Percentiles rank a stretch among this genome's conserved stretches.
Conservation (phyloP, 1,139 yeast genomes). For the Protomyces inundatus region DNA sequence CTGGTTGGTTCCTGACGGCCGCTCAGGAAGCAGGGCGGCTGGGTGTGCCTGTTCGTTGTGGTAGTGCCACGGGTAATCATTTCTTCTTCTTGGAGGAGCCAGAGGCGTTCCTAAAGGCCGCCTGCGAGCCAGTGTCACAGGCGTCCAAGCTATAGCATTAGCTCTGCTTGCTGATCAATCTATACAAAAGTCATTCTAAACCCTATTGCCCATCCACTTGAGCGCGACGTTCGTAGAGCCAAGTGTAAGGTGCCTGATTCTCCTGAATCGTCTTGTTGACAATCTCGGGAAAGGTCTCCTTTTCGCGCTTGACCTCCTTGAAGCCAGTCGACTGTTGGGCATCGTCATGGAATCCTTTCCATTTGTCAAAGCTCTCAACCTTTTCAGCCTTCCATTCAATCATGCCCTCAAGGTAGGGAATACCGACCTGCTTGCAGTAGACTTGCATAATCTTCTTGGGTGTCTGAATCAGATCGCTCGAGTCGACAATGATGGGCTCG, state of each 20-base stretch:
- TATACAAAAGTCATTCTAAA: not conserved
- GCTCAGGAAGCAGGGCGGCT: not conserved
- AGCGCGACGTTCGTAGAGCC: conserved; percentile 3
- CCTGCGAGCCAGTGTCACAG: not conserved
- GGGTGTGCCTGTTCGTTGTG: not conserved
- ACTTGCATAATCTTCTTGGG: conserved; percentile 34
- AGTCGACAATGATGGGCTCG: conserved; percentile 35
- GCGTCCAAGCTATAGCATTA: not conserved
- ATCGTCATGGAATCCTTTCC: conserved; percentile 38
- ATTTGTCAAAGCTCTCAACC: conserved; percentile 34
- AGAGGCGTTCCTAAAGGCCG: not conserved
- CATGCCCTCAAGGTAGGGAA: conserved; percentile 34
- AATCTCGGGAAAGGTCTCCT: conserved; percentile 14
- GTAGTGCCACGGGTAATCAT: not conserved
- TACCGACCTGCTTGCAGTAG: conserved; percentile 33
- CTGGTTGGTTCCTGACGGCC: not conserved
- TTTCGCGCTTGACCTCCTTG: conserved; percentile 24
- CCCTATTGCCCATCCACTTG: not conserved
- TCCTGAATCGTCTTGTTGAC: conserved; percentile 16
- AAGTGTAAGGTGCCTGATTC: conserved; percentile 14
- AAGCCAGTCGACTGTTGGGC: conserved; percentile 36
- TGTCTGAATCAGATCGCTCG: conserved; percentile 33
- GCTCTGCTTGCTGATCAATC: not conserved
- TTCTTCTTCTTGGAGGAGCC: not conserved
- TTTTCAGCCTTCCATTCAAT: conserved; percentile 34